Evolutionary conservation across 2,329 filamentous ascomycete genomes (phyloP).

Genomic region (Aspergillus hiratsukae): DNA sequence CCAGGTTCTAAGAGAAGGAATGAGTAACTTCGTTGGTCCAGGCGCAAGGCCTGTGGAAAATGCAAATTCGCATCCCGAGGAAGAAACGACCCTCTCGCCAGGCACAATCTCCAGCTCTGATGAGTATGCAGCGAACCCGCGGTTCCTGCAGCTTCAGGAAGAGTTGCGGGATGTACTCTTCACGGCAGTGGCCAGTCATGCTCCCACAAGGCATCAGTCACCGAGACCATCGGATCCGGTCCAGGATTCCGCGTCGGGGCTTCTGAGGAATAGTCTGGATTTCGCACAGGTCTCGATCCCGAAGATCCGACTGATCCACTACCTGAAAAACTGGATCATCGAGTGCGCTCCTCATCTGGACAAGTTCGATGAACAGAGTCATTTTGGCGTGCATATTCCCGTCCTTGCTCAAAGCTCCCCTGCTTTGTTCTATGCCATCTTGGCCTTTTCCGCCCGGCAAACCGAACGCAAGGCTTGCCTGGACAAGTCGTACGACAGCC

Average conservation of each 20-base stretch:
- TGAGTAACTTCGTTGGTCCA: not conserved
- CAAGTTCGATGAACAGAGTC: slow-evolving; percentile 50
- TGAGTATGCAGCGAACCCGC: slow-evolving; percentile 30
- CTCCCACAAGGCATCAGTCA: slow-evolving; percentile 32
- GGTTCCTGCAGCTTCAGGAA: slow-evolving; percentile 42
- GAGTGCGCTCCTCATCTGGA: slow-evolving; percentile 42
- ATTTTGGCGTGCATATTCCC: slow-evolving; percentile 49
- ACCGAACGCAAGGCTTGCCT: slow-evolving; percentile 46
- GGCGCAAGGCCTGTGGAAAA: not conserved
- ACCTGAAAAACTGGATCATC: slow-evolving; percentile 39
- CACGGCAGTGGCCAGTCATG: slow-evolving; percentile 39
- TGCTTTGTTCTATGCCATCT: slow-evolving; percentile 46
- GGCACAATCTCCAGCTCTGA: slow-evolving; percentile 23
- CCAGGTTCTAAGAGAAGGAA: not conserved
- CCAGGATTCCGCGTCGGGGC: slow-evolving; percentile 3
- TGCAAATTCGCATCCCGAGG: slow-evolving; percentile 6
- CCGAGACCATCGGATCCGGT: slow-evolving; percentile 24
- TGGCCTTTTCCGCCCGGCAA: slow-evolving; percentile 50
- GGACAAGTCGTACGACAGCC: slow-evolving; percentile 43
- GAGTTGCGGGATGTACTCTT: slow-evolving; percentile 41
- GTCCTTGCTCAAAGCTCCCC: slow-evolving; percentile 44
- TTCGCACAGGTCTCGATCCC: slow-evolving; percentile 27
- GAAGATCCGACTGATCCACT: slow-evolving; percentile 32
- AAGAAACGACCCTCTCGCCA: slow-evolving; percentile 20
- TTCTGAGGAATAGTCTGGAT: slow-evolving; percentile 15